Base-by-base conservation (phyloP, 139 green algal species). In the Coelastrella sp. region DNA sequence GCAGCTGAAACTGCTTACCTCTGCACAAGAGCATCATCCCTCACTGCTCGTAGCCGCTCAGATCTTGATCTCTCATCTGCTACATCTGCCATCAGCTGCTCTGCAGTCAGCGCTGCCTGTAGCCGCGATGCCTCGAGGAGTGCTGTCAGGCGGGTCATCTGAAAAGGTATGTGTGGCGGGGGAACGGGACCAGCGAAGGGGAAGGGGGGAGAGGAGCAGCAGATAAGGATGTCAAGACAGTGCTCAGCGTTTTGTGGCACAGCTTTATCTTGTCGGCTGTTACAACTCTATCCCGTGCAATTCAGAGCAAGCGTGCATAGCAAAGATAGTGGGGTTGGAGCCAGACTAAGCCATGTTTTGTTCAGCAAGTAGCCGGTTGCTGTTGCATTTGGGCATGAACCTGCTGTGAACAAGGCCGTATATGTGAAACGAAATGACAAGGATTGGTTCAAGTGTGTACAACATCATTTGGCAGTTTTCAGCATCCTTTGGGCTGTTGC, bases 81-180 rank as follows among this genome's bases (percentile, higher is more conserved):
- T 12, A 93, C 63, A 12, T 84, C 73, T 24, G 66, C 56, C 88
- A 86, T 76, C n/a, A 92, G 78, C 49, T 90, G 88, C 56, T 91
- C 70, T 58, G 89, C 75, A 25, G 25, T 25, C 35, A 92, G 85
- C 3, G 91, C 72, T 22, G 88, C 87, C 90, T 93, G 93, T 63
- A 95, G 81, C 72, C 85, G 75, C 24, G 91, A 81, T 4, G 93
- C 88, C 81, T 95, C 93, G 25, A 95, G 84, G 73, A 93, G 82
- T 22, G 91, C 88, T 63, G 92, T 85, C 82, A 93, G 76, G 17
- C 92, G 89, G 14, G 87, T 63, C 3, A 93, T 83, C 92, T 94
- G 90, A 11, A 57, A 58, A 57, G 74, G 70, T 78, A 12, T 24
- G 17, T 78, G 72, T 27, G 15, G 22, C 0, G 4, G 22, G 65